Evolutionary conservation across 257 asterid species (phyloP), one percentile per base, ranked within the genome.

Genomic region (Lavandula angustifolia): DNA sequence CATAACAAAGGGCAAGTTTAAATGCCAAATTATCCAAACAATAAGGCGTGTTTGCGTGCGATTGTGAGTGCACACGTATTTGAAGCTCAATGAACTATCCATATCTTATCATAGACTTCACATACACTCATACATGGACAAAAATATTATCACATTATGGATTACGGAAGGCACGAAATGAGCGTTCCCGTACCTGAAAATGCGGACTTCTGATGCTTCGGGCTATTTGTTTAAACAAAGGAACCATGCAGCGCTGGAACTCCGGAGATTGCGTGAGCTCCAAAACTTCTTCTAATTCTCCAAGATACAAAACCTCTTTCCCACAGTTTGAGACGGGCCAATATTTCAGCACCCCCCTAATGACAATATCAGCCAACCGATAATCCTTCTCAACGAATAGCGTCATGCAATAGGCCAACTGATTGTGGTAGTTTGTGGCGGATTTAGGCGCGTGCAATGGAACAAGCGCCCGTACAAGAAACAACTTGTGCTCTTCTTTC

Each of bases 401-500:
- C 1, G 80, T 76, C 57, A 85, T 73, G 69, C 96, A 88, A 48
- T 92, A 89, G 47, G 92, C 67, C 78, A 92, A 75, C 73, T 92
- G 96, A 50, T 76, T 84, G 62, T 92, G 96, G 84, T 88, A 92
- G 6, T 76, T 17, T 47, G 92, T 75, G 72, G 85, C 74, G 65
- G 75, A 73, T 57, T 79, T 83, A 44, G 95, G 80, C 83, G 83
- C 87, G 87, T 92, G 98, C 66, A 92, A 73, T n/a, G 96, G 98
- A 71, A 92, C 78, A 18, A 92, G 83, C n/a, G 92, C 86, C 56
- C 98, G 84, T 17, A 77, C 70, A 46, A 92, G 96, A 80, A 89
- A 92, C 73, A 92, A 62, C 79, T 92, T 91, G 81, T 91, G 95
- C 80, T 91, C 96, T 75, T 91, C 98, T 77, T 88, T 88, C 98